Conservation (phyloP, 495 filamentous ascomycete species). For the Penicillium cinerascens region DNA sequence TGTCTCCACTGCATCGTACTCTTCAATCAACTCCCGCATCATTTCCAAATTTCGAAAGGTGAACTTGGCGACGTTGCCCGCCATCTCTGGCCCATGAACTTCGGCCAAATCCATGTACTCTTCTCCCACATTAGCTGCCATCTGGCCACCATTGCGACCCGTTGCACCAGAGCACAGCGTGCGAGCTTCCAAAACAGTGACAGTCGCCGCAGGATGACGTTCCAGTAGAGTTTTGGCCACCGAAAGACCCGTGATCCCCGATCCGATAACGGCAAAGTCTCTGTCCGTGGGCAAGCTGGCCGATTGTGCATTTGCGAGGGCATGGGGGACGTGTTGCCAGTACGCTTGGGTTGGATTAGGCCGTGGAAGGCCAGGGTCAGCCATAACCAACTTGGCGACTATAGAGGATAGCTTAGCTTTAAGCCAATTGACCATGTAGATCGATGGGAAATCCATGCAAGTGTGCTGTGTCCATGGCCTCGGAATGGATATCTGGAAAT, state of each 20-base stretch:
- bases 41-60: conserved; percentile 27
- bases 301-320: conserved; percentile 51
- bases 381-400: conserved; percentile 22
- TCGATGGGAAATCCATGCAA: background rate
- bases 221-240: conserved; percentile 57
- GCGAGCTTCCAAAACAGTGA: conserved; percentile 61
- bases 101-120: conserved; percentile 26
- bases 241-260: conserved; percentile 64
- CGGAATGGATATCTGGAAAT: background rate
- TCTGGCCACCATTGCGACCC: conserved; percentile 51
- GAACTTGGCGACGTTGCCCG: conserved; percentile 28
- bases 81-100: conserved; percentile 21
- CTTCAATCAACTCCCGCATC: conserved; percentile 25
- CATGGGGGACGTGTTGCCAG: conserved; percentile 65
- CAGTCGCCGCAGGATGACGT: conserved; percentile 16
- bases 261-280: conserved; percentile 64
- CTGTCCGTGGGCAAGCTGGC: conserved; percentile 40
- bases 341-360: conserved; percentile 62
- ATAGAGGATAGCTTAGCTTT: background rate
- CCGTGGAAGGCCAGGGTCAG: conserved; percentile 43
- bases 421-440: background rate
- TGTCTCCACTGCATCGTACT: conserved; percentile 23
- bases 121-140: conserved; percentile 34
- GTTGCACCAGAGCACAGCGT: conserved; percentile 81
- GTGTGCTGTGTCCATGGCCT: too few relatives aligned